Conservation (phyloP, 1,284 basidiomycete species). For the Coriolopsis trogii region DNA sequence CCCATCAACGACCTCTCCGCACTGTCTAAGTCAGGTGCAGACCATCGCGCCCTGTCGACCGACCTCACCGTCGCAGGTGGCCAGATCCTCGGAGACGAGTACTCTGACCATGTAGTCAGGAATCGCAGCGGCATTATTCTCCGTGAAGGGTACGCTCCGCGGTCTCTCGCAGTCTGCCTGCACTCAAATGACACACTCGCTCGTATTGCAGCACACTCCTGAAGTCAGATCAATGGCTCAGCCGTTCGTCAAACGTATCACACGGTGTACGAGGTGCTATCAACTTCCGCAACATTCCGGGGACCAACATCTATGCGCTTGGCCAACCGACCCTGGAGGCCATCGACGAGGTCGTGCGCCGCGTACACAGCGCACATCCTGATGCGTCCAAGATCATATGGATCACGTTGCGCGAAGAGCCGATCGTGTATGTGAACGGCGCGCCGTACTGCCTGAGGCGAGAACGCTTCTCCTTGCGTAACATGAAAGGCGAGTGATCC, state of each 20-base stretch:
- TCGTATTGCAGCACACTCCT: conserved; percentile 87
- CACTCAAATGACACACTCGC: too few species aligned
- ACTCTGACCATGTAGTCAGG: conserved; percentile 91
- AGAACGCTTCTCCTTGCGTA: conserved; percentile 80
- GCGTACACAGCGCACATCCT: conserved; percentile 69
- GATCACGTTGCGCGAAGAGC: conserved; percentile 94
- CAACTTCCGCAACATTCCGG: conserved; percentile 90
- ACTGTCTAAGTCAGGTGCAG: conserved; percentile 68
- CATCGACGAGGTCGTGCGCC: conserved; percentile 80
- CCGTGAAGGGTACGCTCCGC: conserved; percentile 81
- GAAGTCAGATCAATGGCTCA: conserved; percentile 91
- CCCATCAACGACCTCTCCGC: conserved; percentile 87
- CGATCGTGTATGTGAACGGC: conserved; percentile 93
- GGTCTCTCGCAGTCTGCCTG: too few species aligned
- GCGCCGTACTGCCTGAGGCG: conserved; percentile 79
- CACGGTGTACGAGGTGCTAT: conserved; percentile 87
- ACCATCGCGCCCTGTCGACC: conserved; percentile 56
- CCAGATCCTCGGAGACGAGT: conserved; percentile 90
- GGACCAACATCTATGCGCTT: conserved; percentile 87
- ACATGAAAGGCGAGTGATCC: conserved; percentile 73
- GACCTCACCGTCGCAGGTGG: conserved; percentile 82
- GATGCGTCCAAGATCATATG: conserved; percentile 74
- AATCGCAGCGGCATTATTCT: conserved; percentile 94
- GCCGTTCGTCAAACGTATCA: conserved; percentile 65
- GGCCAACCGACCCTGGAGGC: conserved; percentile 94